Evolutionary conservation across 768 basidiomycete genomes (phyloP), one percentile per base, ranked within the genome.

Genomic region (Serendipita indica): DNA sequence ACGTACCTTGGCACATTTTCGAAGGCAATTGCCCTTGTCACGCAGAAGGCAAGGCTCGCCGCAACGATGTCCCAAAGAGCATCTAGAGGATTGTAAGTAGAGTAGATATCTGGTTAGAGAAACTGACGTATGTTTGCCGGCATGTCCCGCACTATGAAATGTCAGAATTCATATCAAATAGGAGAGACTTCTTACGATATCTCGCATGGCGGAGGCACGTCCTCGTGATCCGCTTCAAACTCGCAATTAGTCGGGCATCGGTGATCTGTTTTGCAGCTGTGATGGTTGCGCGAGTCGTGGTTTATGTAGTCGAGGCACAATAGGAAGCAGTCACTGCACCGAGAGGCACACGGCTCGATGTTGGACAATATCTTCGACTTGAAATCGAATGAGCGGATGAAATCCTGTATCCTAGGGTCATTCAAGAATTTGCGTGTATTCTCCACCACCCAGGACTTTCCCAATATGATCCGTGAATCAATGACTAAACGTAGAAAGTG

Each of bases 201-300:
- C 16, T 74, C 72, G 65, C 81, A 82, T 1, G 62, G 22, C 7
- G 41, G 41, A 52, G 66, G 69, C 7, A 66, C 65, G 6, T 57
- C 64, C 3, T 62, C 60, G 57, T 71, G 70, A 3, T 74, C 72
- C 3, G 70, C 68, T 33, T 67, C 67, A 61, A 75, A 79, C 39
- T 73, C 69, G 60, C 81, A 82, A 10, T 57, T 33, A 37, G 72
- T 70, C 3, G 60, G 58, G 60, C 82, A 83, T 3, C 62, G 33
- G 61, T 83, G 82, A 20, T 68, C 62, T 0, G 82, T 78, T 28
- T 67, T 66, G 60, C 81, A 83, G 57, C 78, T 67, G 62, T 83
- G 81, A n/a, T 64, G 61, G 0, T 66, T n/a, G n/a, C n/a, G n/a
- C n/a, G n/a, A 67, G 3, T 73, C 72, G 60, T 83, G 82, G 14